Evolutionary conservation across 2,329 filamentous ascomycete species (phyloP).

Genomic region (Colletotrichum godetiae): DNA sequence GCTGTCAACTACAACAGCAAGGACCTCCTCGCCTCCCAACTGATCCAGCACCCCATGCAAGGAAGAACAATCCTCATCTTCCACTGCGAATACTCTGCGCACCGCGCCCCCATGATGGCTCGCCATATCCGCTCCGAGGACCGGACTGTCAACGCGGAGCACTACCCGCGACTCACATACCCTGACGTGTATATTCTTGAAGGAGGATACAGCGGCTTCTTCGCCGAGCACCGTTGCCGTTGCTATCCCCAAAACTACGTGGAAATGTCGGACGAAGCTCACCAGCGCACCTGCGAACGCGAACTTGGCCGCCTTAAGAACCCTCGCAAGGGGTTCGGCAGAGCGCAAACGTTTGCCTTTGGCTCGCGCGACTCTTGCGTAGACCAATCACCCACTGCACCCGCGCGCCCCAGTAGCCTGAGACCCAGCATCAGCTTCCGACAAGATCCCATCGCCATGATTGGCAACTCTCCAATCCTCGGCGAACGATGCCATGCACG

Average conservation of each 20-base stretch:
- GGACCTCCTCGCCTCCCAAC: conserved; percentile 81
- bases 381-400: conserved; percentile 70
- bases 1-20: conserved; percentile 98
- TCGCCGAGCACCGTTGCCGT: conserved; percentile 78
- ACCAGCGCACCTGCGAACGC: conserved; percentile 92
- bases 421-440: conserved; percentile 45
- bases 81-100: conserved; percentile 98
- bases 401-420: conserved; percentile 49
- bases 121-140: conserved; percentile 92
- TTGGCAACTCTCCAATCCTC: conserved; percentile 56
- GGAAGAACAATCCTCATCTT: conserved; percentile 87
- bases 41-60: conserved; percentile 77
- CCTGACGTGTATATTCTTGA: conserved; percentile 98
- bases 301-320: conserved; percentile 94
- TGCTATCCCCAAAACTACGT: conserved; percentile 97
- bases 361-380: conserved; percentile 73
- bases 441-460: conserved; percentile 54
- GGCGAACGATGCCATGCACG: conserved; percentile 66
- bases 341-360: conserved; percentile 96
- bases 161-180: conserved; percentile 90
- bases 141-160: conserved; percentile 84
- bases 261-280: conserved; percentile 93
- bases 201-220: conserved; percentile 96
- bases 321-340: conserved; percentile 81
- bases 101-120: conserved; percentile 96